Evolutionary conservation across 83 land plant species (phyloP), one percentile per base, ranked within the genome.

Genomic region (Picea abies): DNA sequence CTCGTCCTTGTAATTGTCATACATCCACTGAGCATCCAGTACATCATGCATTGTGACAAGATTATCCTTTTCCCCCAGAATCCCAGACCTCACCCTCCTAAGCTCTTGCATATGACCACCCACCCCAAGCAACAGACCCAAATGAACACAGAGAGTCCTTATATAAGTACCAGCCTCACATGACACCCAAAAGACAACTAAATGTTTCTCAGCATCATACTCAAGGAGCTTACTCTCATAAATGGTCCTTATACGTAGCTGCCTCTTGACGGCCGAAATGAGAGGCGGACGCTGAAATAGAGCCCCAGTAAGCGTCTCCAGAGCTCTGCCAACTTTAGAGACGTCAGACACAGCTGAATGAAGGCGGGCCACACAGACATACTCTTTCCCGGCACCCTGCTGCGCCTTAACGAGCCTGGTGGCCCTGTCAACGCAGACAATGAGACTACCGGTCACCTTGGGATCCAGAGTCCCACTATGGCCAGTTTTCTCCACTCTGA

Each of bases 131-230:
- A 92, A 63, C 71, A 88, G 84, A 1, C 96, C 96, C 80, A 94
- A 83, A 82, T 94, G 96, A 14, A 94, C 96, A 70, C 96, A 94
- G 61, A 94, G 69, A 0, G 96, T 94, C 68, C 96, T 82, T 5
- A 94, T 92, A 84, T 94, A 94, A n/a, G 96, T 94, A 3, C 96
- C 96, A 4, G 96, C 96, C 86, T 94, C 94, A 56, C 96, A 94
- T 4, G 90, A 88, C 52, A 94, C 91, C 96, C 96, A 94, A 66
- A 94, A 94, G 2, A 94, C 94, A 44, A 94, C 94, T 81, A 94
- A 75, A 79, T 94, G 93, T 85, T 79, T 82, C n/a, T 88, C 94
- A 0, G 87, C 83, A 32, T 94, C 96, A 52, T 82, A 94, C 87
- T 94, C 96, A 19, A 94, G 90, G 1, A 94, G 85, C 89, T 94